phyloP scores from a whole-genome alignment of 495 filamentous ascomycete species.

The Annulohypoxylon maeteangense region DNA sequence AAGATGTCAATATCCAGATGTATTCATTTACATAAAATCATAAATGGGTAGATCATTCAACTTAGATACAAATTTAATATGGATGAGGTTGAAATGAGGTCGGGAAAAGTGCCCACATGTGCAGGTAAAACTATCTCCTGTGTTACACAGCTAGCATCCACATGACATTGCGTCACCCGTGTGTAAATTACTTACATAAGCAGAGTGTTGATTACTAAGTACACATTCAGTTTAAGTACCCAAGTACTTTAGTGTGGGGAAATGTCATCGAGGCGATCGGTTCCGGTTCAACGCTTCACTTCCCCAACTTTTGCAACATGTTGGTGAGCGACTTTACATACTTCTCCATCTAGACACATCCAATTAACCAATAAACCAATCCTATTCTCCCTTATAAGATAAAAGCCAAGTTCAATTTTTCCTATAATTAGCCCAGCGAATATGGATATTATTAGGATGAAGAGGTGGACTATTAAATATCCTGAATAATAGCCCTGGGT shows the following conservation, averaged over 20 bases:
- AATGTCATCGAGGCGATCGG: not conserved
- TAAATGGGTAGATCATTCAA: not conserved
- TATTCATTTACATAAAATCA: not conserved
- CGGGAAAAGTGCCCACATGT: no score
- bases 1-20: not conserved
- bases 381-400: not conserved
- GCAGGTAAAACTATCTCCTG: no score
- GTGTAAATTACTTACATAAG: no score
- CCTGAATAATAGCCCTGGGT: not conserved
- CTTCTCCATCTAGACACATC: not conserved
- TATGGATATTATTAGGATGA: conserved; percentile 1
- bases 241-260: not conserved
- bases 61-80: no score
- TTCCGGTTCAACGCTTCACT: not conserved
- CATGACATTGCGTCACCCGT: no score
- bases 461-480: not conserved
- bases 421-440: not conserved
- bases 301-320: no score
- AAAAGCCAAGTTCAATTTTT: not conserved
- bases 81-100: no score
- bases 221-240: no score
- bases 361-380: not conserved
- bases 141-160: no score
- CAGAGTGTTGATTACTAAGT: no score
- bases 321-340: not conserved